These are phyloP conservation scores for Letharia lupina DNA, from an alignment of 495 filamentous ascomycete genomes.

Conservation along the genomic window DNA sequence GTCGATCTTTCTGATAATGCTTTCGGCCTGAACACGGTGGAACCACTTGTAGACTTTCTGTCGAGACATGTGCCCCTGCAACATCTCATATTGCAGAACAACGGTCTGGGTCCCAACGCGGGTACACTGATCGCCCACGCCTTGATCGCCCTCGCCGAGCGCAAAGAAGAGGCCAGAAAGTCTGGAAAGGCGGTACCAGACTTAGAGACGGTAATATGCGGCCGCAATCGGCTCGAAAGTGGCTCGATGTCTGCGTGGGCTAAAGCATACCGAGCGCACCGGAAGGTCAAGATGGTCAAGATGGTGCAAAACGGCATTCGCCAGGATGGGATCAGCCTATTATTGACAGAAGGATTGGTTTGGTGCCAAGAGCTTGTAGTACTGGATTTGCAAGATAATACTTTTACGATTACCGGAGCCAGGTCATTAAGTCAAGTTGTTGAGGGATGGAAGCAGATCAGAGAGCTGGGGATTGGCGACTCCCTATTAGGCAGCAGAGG, in stretches of 20 bases:
- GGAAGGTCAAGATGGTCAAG: slow-evolving; percentile 69
- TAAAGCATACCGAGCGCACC: slow-evolving; percentile 70
- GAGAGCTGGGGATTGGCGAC: slow-evolving; percentile 83
- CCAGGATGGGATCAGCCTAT: slow-evolving; percentile 74
- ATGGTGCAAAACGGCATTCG: slow-evolving; percentile 99
- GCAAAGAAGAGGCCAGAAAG: slow-evolving; percentile 67
- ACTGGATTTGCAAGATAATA: slow-evolving; percentile 94
- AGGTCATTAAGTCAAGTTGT: slow-evolving; percentile 68
- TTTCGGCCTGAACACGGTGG: slow-evolving; percentile 87
- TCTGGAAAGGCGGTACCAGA: slow-evolving; percentile 58
- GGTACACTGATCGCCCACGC: slow-evolving; percentile 79
- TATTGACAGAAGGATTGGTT: slow-evolving; percentile 68
- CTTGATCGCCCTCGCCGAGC: slow-evolving; percentile 63
- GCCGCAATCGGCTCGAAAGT: slow-evolving; percentile 89
- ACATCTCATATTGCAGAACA: slow-evolving; percentile 93
- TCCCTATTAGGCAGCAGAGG: slow-evolving; percentile 77
- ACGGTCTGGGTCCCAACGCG: slow-evolving; percentile 88
- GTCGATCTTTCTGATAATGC: slow-evolving; percentile 97
- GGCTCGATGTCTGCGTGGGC: slow-evolving; percentile 95
- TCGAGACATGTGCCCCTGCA: slow-evolving; percentile 76
- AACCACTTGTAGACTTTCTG: slow-evolving; percentile 77
- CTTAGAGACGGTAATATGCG: slow-evolving; percentile 90
- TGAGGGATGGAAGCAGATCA: slow-evolving; percentile 61
- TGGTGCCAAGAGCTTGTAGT: slow-evolving; percentile 56
- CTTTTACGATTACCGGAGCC: slow-evolving; percentile 77